These are phyloP conservation scores for Wickerhamomyces bisporus DNA, from an alignment of 805 yeast genomes.

Conservation along the genomic window DNA sequence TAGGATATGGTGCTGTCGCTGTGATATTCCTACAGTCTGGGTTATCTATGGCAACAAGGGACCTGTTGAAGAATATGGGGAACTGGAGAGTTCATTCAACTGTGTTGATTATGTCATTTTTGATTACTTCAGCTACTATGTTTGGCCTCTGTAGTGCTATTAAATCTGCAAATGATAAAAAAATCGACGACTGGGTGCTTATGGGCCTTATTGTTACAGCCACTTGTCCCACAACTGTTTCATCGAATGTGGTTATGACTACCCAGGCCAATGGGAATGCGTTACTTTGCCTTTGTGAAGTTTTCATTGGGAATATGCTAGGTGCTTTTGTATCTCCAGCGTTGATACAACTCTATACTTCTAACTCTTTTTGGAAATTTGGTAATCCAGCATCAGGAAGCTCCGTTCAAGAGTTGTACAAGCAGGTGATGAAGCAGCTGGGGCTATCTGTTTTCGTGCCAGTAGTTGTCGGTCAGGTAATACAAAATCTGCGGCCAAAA, in stretches of 20 bases:
- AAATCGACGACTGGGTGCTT: slow-evolving; percentile 71
- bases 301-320: slow-evolving; percentile 73
- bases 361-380: slow-evolving; percentile 54
- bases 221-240: slow-evolving; percentile 87
- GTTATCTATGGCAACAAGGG: slow-evolving; percentile 63
- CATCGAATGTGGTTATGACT: slow-evolving; percentile 92
- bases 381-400: slow-evolving; percentile 72
- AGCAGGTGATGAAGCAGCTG: slow-evolving; percentile 79
- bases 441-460: slow-evolving; percentile 85
- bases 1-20: slow-evolving; percentile 85
- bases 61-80: slow-evolving; percentile 53
- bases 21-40: slow-evolving; percentile 81
- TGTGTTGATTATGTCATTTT: slow-evolving; percentile 60
- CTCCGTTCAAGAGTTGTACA: slow-evolving; percentile 54
- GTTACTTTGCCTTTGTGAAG: slow-evolving; percentile 74
- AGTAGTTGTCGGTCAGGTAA: slow-evolving; percentile 78
- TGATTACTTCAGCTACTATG: slow-evolving; percentile 65
- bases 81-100: slow-evolving; percentile 84
- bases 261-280: slow-evolving; percentile 80
- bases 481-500: slow-evolving; percentile 65
- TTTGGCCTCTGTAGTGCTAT: slow-evolving; percentile 72
- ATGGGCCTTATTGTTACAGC: slow-evolving; percentile 81
- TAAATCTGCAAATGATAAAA: slow-evolving; percentile 46
- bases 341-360: slow-evolving; percentile 62
- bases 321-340: slow-evolving; percentile 92